Percentiles rank a stretch among this genome's conserved stretches.
These are phyloP conservation scores for Kickxella alabastrina DNA, from an alignment of 192 early-diverging fungal species.

Conservation along the genomic window DNA sequence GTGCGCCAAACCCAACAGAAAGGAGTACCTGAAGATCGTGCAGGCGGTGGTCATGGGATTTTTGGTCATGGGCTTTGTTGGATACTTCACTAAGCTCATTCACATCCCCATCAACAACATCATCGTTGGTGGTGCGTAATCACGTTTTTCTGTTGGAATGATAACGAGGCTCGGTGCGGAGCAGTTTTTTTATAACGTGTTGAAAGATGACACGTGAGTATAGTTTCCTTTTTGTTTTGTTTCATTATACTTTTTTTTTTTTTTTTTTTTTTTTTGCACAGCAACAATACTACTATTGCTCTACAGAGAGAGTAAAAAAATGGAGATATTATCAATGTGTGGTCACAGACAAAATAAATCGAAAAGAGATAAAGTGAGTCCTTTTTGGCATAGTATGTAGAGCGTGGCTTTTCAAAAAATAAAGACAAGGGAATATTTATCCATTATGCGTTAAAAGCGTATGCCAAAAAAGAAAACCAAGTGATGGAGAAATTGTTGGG, in stretches of 20 bases:
- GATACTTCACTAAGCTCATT: constrained; percentile 98
- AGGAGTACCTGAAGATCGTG: constrained; percentile 94
- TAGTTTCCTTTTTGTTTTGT: neutral
- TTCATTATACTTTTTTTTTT: neutral
- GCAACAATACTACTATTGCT: constrained; percentile 5
- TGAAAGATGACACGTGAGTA: neutral
- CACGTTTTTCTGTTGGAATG: neutral
- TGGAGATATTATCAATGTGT: neutral
- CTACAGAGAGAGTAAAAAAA: neutral
- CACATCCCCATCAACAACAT: constrained; percentile 99
- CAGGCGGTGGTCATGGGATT: constrained; percentile 93
- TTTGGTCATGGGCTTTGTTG: constrained; percentile 93
- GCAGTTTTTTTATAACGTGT: too few relatives aligned
- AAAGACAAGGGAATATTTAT: too few relatives aligned
- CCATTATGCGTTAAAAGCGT: too few relatives aligned
- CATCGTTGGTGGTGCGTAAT: constrained; percentile 68
- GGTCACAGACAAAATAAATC: too few relatives aligned
- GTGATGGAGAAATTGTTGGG: too few relatives aligned
- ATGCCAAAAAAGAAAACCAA: too few relatives aligned
- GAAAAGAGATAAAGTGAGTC: too few relatives aligned
- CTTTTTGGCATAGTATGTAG: too few relatives aligned
- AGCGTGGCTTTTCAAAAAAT: too few relatives aligned
- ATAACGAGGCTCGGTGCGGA: too few relatives aligned
- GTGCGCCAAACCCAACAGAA: constrained; percentile 95
- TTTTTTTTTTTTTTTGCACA: neutral